These are phyloP conservation scores for Russula sp. DNA, from an alignment of 768 basidiomycete genomes.

Conservation along the genomic window DNA sequence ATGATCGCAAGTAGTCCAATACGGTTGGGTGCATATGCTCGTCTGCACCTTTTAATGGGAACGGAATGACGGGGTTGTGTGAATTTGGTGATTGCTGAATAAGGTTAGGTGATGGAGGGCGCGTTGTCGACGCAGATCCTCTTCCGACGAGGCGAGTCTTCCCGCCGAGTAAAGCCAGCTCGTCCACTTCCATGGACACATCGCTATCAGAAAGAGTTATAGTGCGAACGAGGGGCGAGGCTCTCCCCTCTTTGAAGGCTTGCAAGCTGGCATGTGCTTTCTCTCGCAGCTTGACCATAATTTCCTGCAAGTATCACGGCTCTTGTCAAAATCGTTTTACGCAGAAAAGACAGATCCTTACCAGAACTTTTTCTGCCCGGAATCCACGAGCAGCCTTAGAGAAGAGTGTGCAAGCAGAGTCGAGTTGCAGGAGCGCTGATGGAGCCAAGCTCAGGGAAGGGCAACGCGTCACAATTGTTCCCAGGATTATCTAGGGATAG, in stretches of 20 bases:
- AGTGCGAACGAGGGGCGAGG: conserved; percentile 37
- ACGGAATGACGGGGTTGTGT: conserved; percentile 64
- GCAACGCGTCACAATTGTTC: conserved; percentile 71
- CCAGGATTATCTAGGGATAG: conserved; percentile 52
- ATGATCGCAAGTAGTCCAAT: conserved; percentile 63
- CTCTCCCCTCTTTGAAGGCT: conserved; percentile 55
- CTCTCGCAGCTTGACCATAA: conserved; percentile 58
- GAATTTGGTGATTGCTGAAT: conserved; percentile 65
- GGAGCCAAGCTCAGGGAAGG: conserved; percentile 75
- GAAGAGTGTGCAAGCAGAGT: conserved; percentile 70
- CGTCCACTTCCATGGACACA: conserved; percentile 53
- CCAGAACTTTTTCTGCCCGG: conserved; percentile 58
- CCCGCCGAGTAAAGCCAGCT: conserved; percentile 54
- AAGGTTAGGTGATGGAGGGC: conserved; percentile 26
- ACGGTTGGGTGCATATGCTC: conserved; percentile 56
- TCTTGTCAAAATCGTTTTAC: neutral
- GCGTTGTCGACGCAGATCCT: conserved; percentile 45
- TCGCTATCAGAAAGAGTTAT: conserved; percentile 36
- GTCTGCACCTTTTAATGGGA: conserved; percentile 50
- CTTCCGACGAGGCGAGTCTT: conserved; percentile 60
- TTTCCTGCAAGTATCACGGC: conserved; percentile 37
- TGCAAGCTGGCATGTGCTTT: conserved; percentile 61
- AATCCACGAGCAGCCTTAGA: conserved; percentile 63
- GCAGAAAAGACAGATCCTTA: conserved; percentile 30
- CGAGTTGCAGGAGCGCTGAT: conserved; percentile 65